A percentile compares a stretch with the other conserved stretches of the same genome.
These are phyloP conservation scores for Trypanosoma scelopori DNA, from an alignment of 208 protist species.

Conservation along the genomic window DNA sequence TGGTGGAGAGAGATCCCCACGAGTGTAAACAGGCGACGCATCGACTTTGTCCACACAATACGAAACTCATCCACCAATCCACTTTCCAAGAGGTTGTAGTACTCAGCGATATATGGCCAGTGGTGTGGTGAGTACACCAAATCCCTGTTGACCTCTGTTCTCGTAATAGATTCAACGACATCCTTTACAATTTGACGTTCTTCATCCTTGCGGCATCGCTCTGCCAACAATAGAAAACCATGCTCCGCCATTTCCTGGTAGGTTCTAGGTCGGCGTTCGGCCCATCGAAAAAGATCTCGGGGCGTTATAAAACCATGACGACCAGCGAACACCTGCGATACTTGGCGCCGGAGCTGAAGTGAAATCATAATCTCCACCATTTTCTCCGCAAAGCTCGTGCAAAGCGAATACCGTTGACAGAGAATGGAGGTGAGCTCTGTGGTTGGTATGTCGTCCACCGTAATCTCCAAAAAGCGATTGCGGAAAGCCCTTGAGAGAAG, in stretches of 20 bases:
- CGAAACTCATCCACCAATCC: constrained; percentile 78
- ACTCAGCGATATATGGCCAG: constrained; percentile 81
- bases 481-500: constrained; percentile 99
- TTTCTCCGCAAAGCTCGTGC: constrained; percentile 90
- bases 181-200: constrained; percentile 96
- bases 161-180: constrained; percentile 82
- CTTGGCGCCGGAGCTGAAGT: constrained; percentile 92
- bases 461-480: constrained; percentile 99
- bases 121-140: constrained; percentile 69
- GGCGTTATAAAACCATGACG: constrained; percentile 99
- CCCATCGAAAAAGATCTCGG: constrained; percentile 99
- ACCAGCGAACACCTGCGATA: constrained; percentile 98
- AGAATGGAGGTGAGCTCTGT: constrained; percentile 98
- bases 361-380: constrained; percentile 96
- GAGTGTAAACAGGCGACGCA: constrained; percentile 96
- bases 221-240: constrained; percentile 98
- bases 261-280: constrained; percentile 87
- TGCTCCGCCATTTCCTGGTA: constrained; percentile 96
- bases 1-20: constrained; percentile 93
- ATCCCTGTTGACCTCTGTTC: constrained; percentile 70
- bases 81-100: constrained; percentile 65
- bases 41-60: constrained; percentile 96
- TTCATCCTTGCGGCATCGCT: constrained; percentile 93
- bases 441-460: constrained; percentile 99
- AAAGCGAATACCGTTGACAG: constrained; percentile 92